Conservation (phyloP, 495 filamentous ascomycete species). For the Xylaria palmicola region DNA sequence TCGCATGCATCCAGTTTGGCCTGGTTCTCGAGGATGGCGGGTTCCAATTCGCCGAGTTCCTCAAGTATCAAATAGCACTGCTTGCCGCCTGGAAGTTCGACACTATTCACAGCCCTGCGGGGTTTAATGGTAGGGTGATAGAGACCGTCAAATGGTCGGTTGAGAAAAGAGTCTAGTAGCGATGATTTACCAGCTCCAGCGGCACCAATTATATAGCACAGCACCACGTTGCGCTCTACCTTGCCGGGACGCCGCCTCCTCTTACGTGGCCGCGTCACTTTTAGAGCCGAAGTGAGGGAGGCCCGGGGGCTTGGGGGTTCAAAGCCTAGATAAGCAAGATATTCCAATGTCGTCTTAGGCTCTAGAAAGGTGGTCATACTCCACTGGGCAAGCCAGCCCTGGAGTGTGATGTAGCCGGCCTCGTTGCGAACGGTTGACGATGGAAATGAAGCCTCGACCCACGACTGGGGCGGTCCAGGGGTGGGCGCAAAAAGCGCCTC, state of each 20-base stretch:
- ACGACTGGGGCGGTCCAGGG: conserved; percentile 80
- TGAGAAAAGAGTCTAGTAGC: conserved; percentile 86
- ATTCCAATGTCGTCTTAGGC: conserved; percentile 90
- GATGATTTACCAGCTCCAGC: conserved; percentile 83
- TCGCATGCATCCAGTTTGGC: conserved; percentile 91
- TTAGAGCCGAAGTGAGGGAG: conserved; percentile 77
- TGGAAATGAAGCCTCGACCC: conserved; percentile 84
- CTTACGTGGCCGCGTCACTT: conserved; percentile 88
- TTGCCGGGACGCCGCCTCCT: conserved; percentile 73
- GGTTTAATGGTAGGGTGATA: conserved; percentile 95
- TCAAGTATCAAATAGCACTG: conserved; percentile 96
- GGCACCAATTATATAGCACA: conserved; percentile 90
- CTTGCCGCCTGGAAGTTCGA: conserved; percentile 92
- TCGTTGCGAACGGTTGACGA: conserved; percentile 94
- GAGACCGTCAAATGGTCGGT: conserved; percentile 77
- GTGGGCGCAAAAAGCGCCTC: conserved; percentile 88
- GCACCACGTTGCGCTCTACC: conserved; percentile 93
- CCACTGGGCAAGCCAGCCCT: conserved; percentile 98
- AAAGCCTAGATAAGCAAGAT: conserved; percentile 93
- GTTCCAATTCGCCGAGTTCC: conserved; percentile 93
- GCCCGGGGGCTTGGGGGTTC: conserved; percentile 63
- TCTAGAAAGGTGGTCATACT: conserved; percentile 98
- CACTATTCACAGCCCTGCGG: conserved; percentile 89
- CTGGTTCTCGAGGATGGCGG: conserved; percentile 88
- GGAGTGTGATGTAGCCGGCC: conserved; percentile 89